Evolutionary conservation across 768 basidiomycete species (phyloP), one percentile per base, ranked within the genome.

Genomic region (Lactifluus pinguis): DNA sequence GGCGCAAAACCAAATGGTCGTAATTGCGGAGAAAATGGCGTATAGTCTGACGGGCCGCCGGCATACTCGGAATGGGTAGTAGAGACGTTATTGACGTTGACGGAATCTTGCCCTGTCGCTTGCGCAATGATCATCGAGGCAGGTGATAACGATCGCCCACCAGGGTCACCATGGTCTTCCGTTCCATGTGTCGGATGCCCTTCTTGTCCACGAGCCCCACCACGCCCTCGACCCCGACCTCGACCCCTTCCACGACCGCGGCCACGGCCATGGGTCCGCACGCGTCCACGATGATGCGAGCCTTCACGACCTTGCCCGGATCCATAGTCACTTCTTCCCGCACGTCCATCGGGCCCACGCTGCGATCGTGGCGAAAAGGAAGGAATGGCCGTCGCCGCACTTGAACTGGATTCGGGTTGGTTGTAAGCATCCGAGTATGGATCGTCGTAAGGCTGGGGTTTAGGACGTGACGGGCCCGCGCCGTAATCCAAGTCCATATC

Each of bases 361-460:
- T 32, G 49, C 5, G 51, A 30, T 30, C 14, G 39, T n/a, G 50
- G 30, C 2, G 39, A 38, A 1, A n/a, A 36, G 21, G 17, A 7
- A 2, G 51, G 47, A 11, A n/a, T 10, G n/a, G 56, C 25, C 5
- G 55, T 34, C 21, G 50, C 13, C 15, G n/a, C 21, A 41, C 45
- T 21, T 5, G 30, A 6, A 5, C 19, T 39, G 8, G 55, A 11
- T 17, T 63, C 65, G 19, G 64, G 58, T 10, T 66, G 53, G 29
- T 69, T 70, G 52, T 72, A 73, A 9, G 62, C 62, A 53, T 72
- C 71, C 3, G 73, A 72, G 56, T 90, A 90, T 10, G 89, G 89
- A 65, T 92, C 89, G 60, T 91, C 87, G 67, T 91, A 92, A 30
- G 89, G 86, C 41, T 82, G 74, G 5, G 89, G 89, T 15, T 79